Base-by-base conservation (phyloP, 768 basidiomycete genomes). In the Rhizopogon vulgaris region DNA sequence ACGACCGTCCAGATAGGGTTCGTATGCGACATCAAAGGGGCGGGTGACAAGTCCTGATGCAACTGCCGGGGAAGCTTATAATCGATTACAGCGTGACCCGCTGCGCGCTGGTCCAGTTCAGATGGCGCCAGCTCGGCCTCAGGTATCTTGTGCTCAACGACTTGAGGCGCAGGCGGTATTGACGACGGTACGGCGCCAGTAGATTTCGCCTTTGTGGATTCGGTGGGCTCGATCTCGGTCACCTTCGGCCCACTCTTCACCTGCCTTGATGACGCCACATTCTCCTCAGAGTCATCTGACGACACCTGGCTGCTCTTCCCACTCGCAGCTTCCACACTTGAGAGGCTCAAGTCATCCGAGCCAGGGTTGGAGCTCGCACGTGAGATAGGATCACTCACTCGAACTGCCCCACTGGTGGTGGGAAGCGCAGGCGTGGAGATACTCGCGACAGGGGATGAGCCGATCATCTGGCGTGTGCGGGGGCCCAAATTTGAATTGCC, bases 1-100 rank as follows among this genome's bases (percentile, higher is more conserved):
- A 97, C 75, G 1, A 96, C 79, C 50, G 83, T 78, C 65, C 78
- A 83, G 38, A 96, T 79, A 3, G 95, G 95, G 42, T 91, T 86
- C 30, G 78, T 75, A 56, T 85, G 82, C 34, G 75, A 73, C 40
- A 81, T 82, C 54, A 90, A 68, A 41, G 74, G 70, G 15, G 76
- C 76, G 3, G 91, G 89, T 11, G 79, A 79, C 38, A 64, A 59
- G 25, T 70, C 69, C 38, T 62, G 66, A 60, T 87, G 82, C 51
- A 89, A 69, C 52, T 70, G 69, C 34, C 88, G 73, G 15, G 89
- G 88, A 48, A 76, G 70, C 58, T 80, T 79, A 62, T 83, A 85
- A 56, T 86, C 80, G 58, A 80, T 64, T 18, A 69, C 54, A 2
- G 56, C 52, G 32, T 56, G 48, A 12, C 56, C 56, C 7, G 42